Percentiles rank a stretch among this genome's conserved stretches.
Conservation (phyloP, 768 basidiomycete species). For the Mycena kentingensis region DNA sequence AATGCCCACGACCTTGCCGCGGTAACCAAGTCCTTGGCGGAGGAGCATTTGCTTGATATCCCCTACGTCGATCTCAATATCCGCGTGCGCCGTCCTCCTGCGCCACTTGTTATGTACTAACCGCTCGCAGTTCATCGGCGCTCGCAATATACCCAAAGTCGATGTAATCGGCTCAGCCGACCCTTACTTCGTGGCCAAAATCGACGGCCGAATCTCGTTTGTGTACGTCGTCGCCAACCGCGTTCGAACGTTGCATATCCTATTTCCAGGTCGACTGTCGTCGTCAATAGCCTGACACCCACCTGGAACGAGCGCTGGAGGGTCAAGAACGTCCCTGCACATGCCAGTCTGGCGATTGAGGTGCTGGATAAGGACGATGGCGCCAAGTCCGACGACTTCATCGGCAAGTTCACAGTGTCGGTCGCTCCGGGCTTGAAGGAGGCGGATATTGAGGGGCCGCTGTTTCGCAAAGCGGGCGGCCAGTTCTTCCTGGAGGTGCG, state of each 20-base stretch:
- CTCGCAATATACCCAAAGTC: conserved; percentile 68
- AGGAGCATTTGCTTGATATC: conserved; percentile 38
- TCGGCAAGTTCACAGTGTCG: conserved; percentile 62
- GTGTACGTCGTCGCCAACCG: conserved; percentile 48
- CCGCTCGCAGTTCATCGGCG: conserved; percentile 63
- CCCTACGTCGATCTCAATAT: conserved; percentile 61
- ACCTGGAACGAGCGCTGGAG: conserved; percentile 80
- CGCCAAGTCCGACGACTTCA: conserved; percentile 56
- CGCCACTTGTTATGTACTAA: background rate
- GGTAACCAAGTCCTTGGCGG: conserved; percentile 32
- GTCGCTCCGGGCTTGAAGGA: conserved; percentile 64
- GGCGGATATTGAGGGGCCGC: conserved; percentile 55
- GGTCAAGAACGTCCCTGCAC: conserved; percentile 69
- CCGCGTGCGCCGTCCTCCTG: conserved; percentile 38
- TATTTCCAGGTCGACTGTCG: conserved; percentile 61
- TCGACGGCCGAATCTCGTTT: conserved; percentile 65
- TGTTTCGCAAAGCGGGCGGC: conserved; percentile 53
- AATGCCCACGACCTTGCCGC: conserved; percentile 37
- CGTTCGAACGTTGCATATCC: conserved; percentile 42
- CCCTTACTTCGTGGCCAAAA: conserved; percentile 70
- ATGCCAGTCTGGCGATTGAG: conserved; percentile 59
- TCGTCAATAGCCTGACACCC: conserved; percentile 55
- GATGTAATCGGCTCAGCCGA: conserved; percentile 65
- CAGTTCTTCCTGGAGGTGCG: conserved; percentile 71
- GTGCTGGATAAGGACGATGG: conserved; percentile 73